Evolutionary conservation across 495 filamentous ascomycete genomes (phyloP), one percentile per base, ranked within the genome.

Genomic region (Aspergillus leporis): DNA sequence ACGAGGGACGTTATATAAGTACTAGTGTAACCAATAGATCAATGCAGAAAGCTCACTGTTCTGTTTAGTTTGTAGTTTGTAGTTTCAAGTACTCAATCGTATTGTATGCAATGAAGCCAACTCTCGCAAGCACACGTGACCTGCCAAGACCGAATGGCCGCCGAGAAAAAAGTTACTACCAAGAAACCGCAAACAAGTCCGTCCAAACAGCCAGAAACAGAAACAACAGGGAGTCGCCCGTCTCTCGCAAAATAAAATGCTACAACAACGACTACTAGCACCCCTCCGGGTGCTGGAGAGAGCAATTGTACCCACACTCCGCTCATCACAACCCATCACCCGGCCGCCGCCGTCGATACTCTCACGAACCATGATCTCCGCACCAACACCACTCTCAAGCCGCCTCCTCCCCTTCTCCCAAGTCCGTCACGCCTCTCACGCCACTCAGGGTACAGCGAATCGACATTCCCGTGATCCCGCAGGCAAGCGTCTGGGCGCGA

Each of bases 401-500:
- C 61, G 68, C 51, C 68, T 70, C 60, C 66, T 72, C 56, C 64
- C 77, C 43, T 62, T 72, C 66, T 67, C 70, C 50, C 74, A 79
- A 69, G 66, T 83, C 56, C 82, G 94, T 66, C 80, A 92, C 74
- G 93, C 95, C 62, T 85, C 90, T 3, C 91, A 96, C 79, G 88
- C 90, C 70, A 75, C 90, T 28, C 90, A 97, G 81, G 91, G 91
- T 66, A 86, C 90, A 53, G 93, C 93, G 72, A 96, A 87, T 71
- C 73, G 87, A 61, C 83, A 85, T 69, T 85, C 87, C 34, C 91
- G 91, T 71, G 87, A 96, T 69, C 90, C 92, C 1, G 84, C 92
- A 14, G 92, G 94, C 56, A 97, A 97, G 78, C 90, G 96, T 68
- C 80, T 98, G 55, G 94, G 94, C 48, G 92, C 92, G 5, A 99